These are phyloP conservation scores for Xerocomus nothofagi DNA, from an alignment of 1,284 basidiomycete species.

Conservation along the genomic window DNA sequence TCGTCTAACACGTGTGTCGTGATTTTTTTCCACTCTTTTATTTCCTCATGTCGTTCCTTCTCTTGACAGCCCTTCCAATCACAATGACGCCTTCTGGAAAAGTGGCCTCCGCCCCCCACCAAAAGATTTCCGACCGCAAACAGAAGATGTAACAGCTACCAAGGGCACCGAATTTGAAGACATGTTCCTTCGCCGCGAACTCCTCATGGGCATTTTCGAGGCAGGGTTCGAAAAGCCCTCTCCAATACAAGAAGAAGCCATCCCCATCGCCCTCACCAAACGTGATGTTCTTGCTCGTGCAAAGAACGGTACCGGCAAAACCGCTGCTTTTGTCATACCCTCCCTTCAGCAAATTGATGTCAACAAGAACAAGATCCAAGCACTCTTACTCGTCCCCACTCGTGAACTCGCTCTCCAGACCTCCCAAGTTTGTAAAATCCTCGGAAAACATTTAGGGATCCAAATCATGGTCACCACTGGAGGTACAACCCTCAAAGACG, in stretches of 20 bases:
- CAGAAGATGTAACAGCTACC: slow-evolving; percentile 91
- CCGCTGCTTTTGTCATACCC: slow-evolving; percentile 98
- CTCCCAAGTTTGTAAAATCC: slow-evolving; percentile 94
- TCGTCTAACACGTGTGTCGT: slow-evolving; percentile 41
- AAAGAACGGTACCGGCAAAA: slow-evolving; percentile 93
- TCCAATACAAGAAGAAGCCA: slow-evolving; percentile 98
- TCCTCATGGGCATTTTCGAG: slow-evolving; percentile 93
- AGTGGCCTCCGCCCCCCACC: slow-evolving; percentile 77
- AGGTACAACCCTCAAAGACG: slow-evolving; percentile 96
- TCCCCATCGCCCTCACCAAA: slow-evolving; percentile 83
- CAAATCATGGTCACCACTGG: slow-evolving; percentile 99
- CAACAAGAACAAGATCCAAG: slow-evolving; percentile 88
- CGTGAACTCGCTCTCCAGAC: slow-evolving; percentile 96
- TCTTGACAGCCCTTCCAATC: slow-evolving; percentile 27
- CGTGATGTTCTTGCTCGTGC: slow-evolving; percentile 92
- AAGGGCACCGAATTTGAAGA: slow-evolving; percentile 93
- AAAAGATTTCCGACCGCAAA: slow-evolving; percentile 91
- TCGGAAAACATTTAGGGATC: slow-evolving; percentile 93
- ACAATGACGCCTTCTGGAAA: slow-evolving; percentile 60
- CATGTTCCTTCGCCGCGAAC: slow-evolving; percentile 75
- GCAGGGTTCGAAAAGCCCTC: slow-evolving; percentile 96
- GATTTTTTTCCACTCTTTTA: not conserved
- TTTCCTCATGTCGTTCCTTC: slow-evolving; percentile 10
- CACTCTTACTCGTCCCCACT: slow-evolving; percentile 90
- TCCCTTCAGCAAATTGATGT: slow-evolving; percentile 92